Evolutionary conservation across 805 yeast genomes (phyloP).

Genomic region (Lipomyces yamadae): DNA sequence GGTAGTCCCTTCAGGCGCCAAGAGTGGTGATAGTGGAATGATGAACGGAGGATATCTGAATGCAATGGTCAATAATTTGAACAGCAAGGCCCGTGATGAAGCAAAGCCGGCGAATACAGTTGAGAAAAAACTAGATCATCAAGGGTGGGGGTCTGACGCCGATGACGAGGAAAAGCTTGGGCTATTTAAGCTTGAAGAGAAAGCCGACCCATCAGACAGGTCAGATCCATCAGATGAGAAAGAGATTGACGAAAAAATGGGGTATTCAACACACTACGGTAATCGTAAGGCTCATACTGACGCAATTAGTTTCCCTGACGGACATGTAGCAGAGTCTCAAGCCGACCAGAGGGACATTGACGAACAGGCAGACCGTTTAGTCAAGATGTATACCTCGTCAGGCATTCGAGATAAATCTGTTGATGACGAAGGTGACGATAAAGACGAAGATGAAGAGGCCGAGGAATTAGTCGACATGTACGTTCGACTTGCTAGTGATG

Average conservation of each 20-base stretch:
- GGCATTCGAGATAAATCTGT: constrained; percentile 10
- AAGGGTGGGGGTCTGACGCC: constrained; percentile 4
- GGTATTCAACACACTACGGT: neutral
- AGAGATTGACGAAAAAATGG: constrained; percentile 5
- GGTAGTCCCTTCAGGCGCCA: constrained; percentile 14
- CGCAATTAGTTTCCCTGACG: neutral
- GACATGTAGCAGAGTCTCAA: constrained; percentile 7
- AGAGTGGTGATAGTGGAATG: constrained; percentile 17
- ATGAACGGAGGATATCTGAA: constrained; percentile 18
- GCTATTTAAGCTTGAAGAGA: neutral
- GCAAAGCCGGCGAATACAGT: neutral
- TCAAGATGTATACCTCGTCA: constrained; percentile 20
- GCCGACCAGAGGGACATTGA: constrained; percentile 29
- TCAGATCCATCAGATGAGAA: neutral
- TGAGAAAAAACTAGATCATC: constrained; percentile 3
- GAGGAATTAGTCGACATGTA: constrained; percentile 33
- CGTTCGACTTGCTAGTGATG: constrained; percentile 24
- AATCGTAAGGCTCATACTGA: neutral
- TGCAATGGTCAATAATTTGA: constrained; percentile 25
- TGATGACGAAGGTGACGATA: constrained; percentile 11
- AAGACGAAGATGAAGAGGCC: constrained; percentile 32
- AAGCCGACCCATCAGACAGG: neutral
- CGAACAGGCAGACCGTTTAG: constrained; percentile 29
- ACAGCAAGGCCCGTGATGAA: neutral
- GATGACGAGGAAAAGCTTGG: constrained; percentile 10